Conservation (phyloP, 306 rosid genomes). For the Dalbergia cochinchinensis region DNA sequence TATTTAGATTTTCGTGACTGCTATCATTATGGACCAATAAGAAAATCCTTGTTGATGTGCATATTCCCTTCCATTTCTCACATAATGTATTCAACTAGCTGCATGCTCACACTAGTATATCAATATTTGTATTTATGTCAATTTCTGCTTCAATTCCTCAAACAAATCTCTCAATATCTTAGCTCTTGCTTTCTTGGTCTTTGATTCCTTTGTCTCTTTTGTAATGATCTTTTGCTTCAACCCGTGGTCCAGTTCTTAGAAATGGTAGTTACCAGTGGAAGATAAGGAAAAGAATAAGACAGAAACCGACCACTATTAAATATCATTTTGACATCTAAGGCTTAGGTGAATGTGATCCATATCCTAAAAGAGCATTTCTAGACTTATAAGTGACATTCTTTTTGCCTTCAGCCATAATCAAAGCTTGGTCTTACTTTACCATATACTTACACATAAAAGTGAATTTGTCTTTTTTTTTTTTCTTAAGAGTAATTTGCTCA, state of each 20-base stretch:
- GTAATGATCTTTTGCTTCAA: conserved; percentile 31
- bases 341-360: conserved; percentile 9
- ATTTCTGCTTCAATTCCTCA: background rate
- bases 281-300: conserved; percentile 44
- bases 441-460: background rate
- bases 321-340: conserved; percentile 51
- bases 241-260: conserved; percentile 38
- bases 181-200: conserved; percentile 4
- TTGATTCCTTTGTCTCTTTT: conserved; percentile 29
- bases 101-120: background rate
- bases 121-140: background rate
- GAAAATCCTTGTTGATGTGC: background rate
- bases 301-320: conserved; percentile 39
- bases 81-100: background rate
- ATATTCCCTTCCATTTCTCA: background rate
- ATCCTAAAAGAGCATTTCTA: conserved; percentile 26
- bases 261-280: conserved; percentile 24
- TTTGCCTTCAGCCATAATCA: conserved; percentile 41
- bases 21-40: background rate
- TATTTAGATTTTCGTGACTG: conserved; percentile 39
- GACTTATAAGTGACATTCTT: conserved; percentile 33
- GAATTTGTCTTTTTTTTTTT: background rate
- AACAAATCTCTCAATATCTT: conserved; percentile 13
- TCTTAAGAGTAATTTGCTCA: background rate
- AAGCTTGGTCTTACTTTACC: background rate